Base-by-base conservation (phyloP, 305 asterid species). In the Fraxinus baroniana region DNA sequence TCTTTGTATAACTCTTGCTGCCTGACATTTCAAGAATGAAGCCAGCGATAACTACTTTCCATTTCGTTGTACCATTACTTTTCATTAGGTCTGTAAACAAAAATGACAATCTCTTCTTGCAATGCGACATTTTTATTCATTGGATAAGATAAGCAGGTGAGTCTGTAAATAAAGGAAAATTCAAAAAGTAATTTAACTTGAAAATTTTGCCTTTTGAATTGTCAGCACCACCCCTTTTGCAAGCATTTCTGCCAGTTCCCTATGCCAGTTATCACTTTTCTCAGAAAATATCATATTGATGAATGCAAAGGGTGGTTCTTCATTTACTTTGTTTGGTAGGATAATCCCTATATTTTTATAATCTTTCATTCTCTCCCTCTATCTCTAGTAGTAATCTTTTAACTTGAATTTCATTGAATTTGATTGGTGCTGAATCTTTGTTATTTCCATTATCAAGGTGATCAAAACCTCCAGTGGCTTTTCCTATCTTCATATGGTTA, bases 401-500 rank as follows among this genome's bases (percentile, higher is more conserved):
- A 24, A 9, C 36, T 66, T 66, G 74, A 66, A 66, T 26, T 22
- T 66, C 37, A 3, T 26, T 66, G 37, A 10, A 3, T 26, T 66
- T 3, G 2, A 1, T 66, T 66, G 74, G 36, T 66, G 74, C 74
- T 66, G 3, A 26, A 68, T 30, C 35, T 66, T 26, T 26, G 33
- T 66, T 66, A 36, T 66, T 10, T 18, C 37, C 37, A 24, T 66
- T 24, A 66, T 18, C 35, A 3, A 24, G 74, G n/a, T 66, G 17
- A 66, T 8, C 10, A 68, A 68, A 68, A 68, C 20, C 39, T 28
- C 37, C 73, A 64, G 0, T 68, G 36, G 10, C 9, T 12, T 68
- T 68, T 57, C 28, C 35, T 60, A 76, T 78, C 82, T 37, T 64
- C 78, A 60, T 26, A 57, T 62, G 68, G 28, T 77, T 78, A 71